Conservation (phyloP, 192 early-diverging fungal genomes). For the Linnemannia elongata region DNA sequence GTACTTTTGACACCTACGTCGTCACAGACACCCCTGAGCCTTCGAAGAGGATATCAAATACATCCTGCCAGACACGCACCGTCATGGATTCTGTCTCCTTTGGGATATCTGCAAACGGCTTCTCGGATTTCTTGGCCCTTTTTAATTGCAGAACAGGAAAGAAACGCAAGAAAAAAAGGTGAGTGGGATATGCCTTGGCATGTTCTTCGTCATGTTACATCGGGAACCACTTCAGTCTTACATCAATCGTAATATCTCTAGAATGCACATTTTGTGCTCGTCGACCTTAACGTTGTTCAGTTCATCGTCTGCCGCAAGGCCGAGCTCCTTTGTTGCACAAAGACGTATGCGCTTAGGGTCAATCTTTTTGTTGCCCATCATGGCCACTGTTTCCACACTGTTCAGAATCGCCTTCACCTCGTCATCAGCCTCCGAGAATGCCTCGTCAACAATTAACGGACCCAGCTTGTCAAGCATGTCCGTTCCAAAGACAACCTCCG, state of each 20-base stretch:
- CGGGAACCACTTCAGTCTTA: constrained; percentile 7
- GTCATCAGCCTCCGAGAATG: constrained; percentile 11
- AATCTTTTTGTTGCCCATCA: not conserved
- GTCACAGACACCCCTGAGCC: not conserved
- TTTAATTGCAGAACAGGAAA: not conserved
- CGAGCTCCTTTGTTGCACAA: constrained; percentile 13
- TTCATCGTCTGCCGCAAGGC: not conserved
- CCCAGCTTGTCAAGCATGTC: constrained; percentile 1
- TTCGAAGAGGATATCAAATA: constrained; percentile 18
- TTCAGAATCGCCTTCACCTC: constrained; percentile 14
- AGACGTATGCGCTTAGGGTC: constrained; percentile 3
- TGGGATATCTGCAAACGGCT: not conserved
- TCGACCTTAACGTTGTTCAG: not conserved
- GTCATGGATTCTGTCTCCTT: constrained; percentile 16
- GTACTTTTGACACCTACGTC: not conserved
- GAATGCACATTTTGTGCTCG: constrained; percentile 3
- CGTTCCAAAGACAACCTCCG: not conserved
- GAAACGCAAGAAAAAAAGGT: not conserved
- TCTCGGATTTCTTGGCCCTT: constrained; percentile 15
- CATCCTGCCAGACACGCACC: constrained; percentile 13
- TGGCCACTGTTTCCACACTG: not conserved
- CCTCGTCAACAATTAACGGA: constrained; percentile 16
- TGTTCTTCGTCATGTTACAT: not conserved
- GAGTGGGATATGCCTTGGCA: not conserved
- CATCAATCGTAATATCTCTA: not conserved